Conservation (phyloP, 257 asterid genomes). For the Marsdenia floribunda region DNA sequence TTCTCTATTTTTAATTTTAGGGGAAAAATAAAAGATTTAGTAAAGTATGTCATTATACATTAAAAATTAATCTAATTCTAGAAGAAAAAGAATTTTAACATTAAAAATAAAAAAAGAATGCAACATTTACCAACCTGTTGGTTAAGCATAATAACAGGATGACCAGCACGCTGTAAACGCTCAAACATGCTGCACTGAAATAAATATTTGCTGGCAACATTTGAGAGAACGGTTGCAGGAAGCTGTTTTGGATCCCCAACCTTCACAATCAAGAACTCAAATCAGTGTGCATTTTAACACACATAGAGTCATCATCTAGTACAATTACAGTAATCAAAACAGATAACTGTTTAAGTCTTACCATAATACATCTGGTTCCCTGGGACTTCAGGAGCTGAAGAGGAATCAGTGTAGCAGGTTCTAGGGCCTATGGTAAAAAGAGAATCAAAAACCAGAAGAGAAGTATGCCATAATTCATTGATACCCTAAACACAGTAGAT, state of each 20-base stretch:
- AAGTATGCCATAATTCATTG: conserved; percentile 13
- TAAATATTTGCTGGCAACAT: conserved; percentile 79
- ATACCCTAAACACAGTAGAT: conserved; percentile 10
- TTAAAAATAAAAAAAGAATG: neutral
- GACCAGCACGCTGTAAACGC: conserved; percentile 93
- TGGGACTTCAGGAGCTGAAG: conserved; percentile 89
- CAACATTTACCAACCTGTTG: conserved; percentile 56
- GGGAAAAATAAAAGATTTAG: neutral
- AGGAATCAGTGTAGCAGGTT: conserved; percentile 97
- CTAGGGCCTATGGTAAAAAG: conserved; percentile 63
- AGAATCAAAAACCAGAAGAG: conserved; percentile 19
- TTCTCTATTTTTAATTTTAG: neutral
- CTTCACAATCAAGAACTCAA: conserved; percentile 33
- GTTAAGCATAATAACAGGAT: conserved; percentile 93
- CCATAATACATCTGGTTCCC: conserved; percentile 94
- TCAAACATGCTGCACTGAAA: conserved; percentile 99
- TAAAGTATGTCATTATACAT: neutral
- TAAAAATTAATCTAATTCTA: neutral
- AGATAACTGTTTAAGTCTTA: conserved; percentile 26
- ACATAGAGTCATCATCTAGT: neutral
- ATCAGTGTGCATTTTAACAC: conserved; percentile 13
- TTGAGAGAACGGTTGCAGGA: conserved; percentile 95
- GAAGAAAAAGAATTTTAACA: conserved; percentile 13
- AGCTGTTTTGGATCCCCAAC: conserved; percentile 99
- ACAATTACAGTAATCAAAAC: neutral